Base-by-base conservation (phyloP, 345 rosid species). In the Balakata baccata region DNA sequence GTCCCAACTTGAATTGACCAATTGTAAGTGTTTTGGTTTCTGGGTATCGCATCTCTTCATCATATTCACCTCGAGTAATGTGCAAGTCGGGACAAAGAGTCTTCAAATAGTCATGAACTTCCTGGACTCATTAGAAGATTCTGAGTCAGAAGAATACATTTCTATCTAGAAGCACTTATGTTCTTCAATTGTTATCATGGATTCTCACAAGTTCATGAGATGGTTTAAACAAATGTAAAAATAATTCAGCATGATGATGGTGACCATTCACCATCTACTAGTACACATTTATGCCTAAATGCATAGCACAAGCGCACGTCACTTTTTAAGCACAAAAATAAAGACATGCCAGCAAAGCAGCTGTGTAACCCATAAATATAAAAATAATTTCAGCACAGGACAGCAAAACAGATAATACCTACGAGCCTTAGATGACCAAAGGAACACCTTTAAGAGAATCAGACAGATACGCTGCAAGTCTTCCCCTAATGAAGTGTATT, bases 31-130 rank as follows among this genome's bases (percentile, higher is more conserved):
- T 92, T 73, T 92, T 90, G 70, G 84, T 89, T 87, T 94, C 98
- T 2, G 97, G 97, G 77, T 92, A 94, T 38, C 87, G 83, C 6
- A 86, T 76, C 58, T 94, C 97, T 75, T 94, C 95, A 34, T 94
- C 98, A 75, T 87, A 94, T 78, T 92, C 97, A 59, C 98, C 97
- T 69, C 90, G 86, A 56, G 88, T 77, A 76, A 90, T 86, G 81
- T 94, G 97, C 86, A 94, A 75, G 81, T 92, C 96, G 53, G 98
- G 92, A 81, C 97, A 92, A 64, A 94, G 86, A 68, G 84, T 89
- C 89, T 85, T 94, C 87, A 94, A 87, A 84, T 92, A 92, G 77
- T 94, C 98, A 75, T 90, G 97, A 75, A 94, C 89, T 87, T 94
- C 97, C 98, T 92, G 82, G 70, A 78, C 20, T 11, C 64, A 72